Evolutionary conservation across 139 green algal genomes (phyloP).

Genomic region (Tetraselmis striata): DNA sequence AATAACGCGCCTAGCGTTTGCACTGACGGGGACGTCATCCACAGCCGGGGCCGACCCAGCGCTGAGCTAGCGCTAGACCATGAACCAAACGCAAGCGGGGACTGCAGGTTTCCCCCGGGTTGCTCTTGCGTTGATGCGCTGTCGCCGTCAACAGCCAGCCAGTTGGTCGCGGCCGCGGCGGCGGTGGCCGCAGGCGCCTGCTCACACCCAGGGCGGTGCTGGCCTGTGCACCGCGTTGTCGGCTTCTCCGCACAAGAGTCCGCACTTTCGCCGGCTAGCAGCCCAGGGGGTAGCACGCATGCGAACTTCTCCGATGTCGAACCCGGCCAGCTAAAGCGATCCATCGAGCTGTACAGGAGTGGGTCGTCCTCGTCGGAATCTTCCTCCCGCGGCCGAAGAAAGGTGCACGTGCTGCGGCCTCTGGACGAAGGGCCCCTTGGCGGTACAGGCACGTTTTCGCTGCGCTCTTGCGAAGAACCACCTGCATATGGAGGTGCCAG

Average conservation of each 20-base stretch:
- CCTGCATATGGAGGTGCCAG: background rate
- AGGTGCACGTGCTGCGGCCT: background rate
- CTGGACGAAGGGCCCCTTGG: background rate
- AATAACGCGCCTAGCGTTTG: too few relatives aligned
- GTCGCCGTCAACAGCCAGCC: background rate
- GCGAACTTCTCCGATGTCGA: background rate
- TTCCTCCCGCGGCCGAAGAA: background rate
- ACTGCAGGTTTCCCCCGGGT: too few relatives aligned
- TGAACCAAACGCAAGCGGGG: too few relatives aligned
- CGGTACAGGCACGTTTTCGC: background rate
- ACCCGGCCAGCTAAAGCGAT: background rate
- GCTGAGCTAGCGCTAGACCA: too few relatives aligned
- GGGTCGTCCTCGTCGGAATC: background rate
- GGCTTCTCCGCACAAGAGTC: background rate
- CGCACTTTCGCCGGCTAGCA: background rate
- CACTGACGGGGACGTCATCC: too few relatives aligned
- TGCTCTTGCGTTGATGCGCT: too few relatives aligned
- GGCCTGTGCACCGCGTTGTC: background rate
- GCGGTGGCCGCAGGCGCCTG: background rate
- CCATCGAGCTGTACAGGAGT: background rate
- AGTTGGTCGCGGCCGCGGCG: background rate
- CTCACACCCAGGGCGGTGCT: background rate
- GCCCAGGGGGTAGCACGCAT: background rate
- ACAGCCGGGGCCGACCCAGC: too few relatives aligned
- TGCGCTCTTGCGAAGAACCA: background rate